Evolutionary conservation across 495 filamentous ascomycete species (phyloP).

Genomic region (Hypoxylon intermedium): DNA sequence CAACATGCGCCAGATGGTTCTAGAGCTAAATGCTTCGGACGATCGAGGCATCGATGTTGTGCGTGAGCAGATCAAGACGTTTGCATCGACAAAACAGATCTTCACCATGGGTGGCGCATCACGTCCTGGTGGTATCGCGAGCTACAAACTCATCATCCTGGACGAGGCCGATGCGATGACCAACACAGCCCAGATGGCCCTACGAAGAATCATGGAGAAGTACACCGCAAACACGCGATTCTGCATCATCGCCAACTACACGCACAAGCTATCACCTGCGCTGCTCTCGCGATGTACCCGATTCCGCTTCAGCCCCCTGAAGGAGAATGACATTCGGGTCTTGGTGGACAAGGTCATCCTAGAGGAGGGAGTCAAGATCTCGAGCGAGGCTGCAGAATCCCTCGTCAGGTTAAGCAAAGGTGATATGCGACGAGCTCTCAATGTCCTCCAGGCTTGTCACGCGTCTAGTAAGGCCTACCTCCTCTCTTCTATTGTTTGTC

Average conservation of each 20-base stretch:
- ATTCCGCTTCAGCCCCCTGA: constrained; percentile 93
- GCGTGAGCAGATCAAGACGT: constrained; percentile 98
- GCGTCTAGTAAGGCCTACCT: constrained; percentile 74
- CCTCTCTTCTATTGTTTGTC: not conserved
- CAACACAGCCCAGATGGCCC: constrained; percentile 92
- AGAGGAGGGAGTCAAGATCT: constrained; percentile 85
- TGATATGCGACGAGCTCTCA: constrained; percentile 93
- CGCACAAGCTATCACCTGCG: constrained; percentile 96
- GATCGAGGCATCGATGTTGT: constrained; percentile 99
- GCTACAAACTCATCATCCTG: constrained; percentile 94
- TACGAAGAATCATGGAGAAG: constrained; percentile 97
- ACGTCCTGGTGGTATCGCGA: constrained; percentile 59
- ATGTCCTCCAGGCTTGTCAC: constrained; percentile 95
- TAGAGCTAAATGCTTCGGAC: constrained; percentile 96
- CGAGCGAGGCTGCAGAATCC: constrained; percentile 75
- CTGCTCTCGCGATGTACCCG: constrained; percentile 91
- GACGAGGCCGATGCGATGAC: constrained; percentile 99
- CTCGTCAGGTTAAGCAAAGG: constrained; percentile 89
- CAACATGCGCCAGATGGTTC: constrained; percentile 97
- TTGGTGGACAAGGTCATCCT: constrained; percentile 90
- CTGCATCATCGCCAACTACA: constrained; percentile 99
- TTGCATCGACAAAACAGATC: constrained; percentile 77
- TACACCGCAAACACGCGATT: constrained; percentile 98
- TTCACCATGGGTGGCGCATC: constrained; percentile 52
- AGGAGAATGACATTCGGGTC: constrained; percentile 79